Conservation (phyloP, 345 rosid genomes). For the Garcia nutans region DNA sequence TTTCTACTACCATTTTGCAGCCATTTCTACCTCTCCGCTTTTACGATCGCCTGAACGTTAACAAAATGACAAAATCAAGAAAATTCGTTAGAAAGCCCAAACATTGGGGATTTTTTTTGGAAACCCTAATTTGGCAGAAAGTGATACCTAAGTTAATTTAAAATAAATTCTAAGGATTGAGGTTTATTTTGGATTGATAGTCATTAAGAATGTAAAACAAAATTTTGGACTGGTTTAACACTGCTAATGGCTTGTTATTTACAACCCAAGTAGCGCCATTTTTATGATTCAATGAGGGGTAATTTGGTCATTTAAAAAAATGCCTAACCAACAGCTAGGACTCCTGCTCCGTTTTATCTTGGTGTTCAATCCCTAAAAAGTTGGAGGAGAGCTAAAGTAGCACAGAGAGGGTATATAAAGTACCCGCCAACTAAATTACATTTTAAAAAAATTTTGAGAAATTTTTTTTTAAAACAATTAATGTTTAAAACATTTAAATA, state of each 20-base stretch:
- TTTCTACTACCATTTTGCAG: neutral
- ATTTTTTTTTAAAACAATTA: too few species aligned
- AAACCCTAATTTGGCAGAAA: conserved; percentile 11
- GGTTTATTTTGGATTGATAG: neutral
- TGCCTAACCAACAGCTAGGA: too few species aligned
- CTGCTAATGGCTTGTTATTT: neutral
- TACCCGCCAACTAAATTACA: too few species aligned
- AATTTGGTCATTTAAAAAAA: neutral
- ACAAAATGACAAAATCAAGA: neutral
- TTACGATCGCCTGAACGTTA: neutral
- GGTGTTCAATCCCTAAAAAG: too few species aligned
- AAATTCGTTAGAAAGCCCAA: neutral
- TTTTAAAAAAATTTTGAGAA: too few species aligned
- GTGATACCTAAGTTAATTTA: neutral
- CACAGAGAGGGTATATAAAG: too few species aligned
- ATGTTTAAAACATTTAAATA: too few species aligned
- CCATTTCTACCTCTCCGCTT: neutral
- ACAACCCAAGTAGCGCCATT: neutral
- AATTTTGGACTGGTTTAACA: neutral
- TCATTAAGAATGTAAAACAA: neutral
- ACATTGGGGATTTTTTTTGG: neutral
- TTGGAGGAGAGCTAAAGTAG: too few species aligned
- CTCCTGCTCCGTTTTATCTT: too few species aligned
- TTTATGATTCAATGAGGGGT: neutral
- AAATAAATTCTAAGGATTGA: neutral